Conservation (phyloP, 108 stramenopile genomes). For the Cyclostephanos invisitatus region DNA sequence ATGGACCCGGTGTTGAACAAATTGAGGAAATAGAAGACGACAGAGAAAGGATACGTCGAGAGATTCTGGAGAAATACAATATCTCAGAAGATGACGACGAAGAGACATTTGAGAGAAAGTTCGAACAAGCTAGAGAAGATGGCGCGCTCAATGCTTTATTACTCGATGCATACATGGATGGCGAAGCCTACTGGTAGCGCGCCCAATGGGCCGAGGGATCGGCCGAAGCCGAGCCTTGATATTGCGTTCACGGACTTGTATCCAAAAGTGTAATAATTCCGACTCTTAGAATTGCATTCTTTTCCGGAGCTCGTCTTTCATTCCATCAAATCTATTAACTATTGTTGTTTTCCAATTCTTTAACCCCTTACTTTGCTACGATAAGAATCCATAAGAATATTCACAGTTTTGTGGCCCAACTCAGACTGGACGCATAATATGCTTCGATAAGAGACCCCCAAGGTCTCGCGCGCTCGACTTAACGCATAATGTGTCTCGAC, state of each 20-base stretch:
- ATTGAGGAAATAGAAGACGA: slow-evolving; percentile 55
- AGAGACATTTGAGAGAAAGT: slow-evolving; percentile 48
- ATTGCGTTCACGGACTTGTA: too few species aligned
- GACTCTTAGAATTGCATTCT: too few species aligned
- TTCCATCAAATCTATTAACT: too few species aligned
- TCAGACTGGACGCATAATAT: background rate
- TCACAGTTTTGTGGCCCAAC: too few species aligned
- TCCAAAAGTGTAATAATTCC: background rate
- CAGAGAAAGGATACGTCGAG: slow-evolving; percentile 38
- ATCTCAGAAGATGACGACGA: slow-evolving; percentile 59
- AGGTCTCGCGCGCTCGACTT: too few species aligned
- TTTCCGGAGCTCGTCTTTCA: too few species aligned
- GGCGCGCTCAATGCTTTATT: slow-evolving; percentile 35
- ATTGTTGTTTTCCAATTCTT: too few species aligned
- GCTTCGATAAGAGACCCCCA: background rate
- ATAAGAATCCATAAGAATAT: too few species aligned
- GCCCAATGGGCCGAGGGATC: too few species aligned
- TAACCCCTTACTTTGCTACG: too few species aligned
- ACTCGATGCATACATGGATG: slow-evolving; percentile 40
- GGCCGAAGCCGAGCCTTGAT: too few species aligned
- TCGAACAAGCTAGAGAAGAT: slow-evolving; percentile 51
- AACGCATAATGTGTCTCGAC: background rate
- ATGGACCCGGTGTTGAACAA: slow-evolving; percentile 34
- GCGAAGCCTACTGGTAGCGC: slow-evolving; percentile 48
- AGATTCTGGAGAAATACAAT: slow-evolving; percentile 51